Evolutionary conservation across 176 grass and related monocot genomes (phyloP), one percentile per base, ranked within the genome.

Genomic region (Olyra latifolia): DNA sequence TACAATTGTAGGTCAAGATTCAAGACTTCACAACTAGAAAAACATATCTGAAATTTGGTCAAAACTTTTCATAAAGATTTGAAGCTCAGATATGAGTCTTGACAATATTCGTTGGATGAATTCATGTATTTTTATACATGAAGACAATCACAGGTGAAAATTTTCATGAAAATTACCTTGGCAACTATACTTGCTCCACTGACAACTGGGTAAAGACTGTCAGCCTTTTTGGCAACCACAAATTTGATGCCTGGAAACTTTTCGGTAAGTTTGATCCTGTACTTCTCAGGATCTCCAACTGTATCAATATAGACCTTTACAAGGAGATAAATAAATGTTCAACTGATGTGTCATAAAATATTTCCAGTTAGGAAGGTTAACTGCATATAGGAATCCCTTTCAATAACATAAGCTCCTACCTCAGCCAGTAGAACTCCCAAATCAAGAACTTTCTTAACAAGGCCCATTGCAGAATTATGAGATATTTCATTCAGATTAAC

Each of bases 401-500:
- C 38, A 69, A 79, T 16, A 87, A 44, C 8, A 83, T 52, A 85
- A 66, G 17, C 47, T 49, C 71, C 64, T 86, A 98, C 92, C 92
- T 98, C 92, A 17, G 88, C 63, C 67, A 98, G 57, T 24, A 98
- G 28, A 87, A 98, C 81, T 74, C 95, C 90, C 73, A 89, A 73
- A 66, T 87, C 88, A 85, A 95, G 78, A 63, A 80, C 78, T 66
- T 85, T 98, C 58, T 64, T 88, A 59, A 95, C 83, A 32, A 98
- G 95, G 13, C 90, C 84, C 70, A 98, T 98, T 39, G 95, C 95
- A 78, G 95, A 98, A 66, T 93, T 95, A 80, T 95, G 95, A 29
- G 90, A 98, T 87, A 98, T 98, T 76, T 95, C 95, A 79, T 98
- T 95, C 24, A 98, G 72, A 87, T 98, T 98, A 70, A 98, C 47